Evolutionary conservation across 2,329 filamentous ascomycete species (phyloP).

Genomic region (Claviceps africana): DNA sequence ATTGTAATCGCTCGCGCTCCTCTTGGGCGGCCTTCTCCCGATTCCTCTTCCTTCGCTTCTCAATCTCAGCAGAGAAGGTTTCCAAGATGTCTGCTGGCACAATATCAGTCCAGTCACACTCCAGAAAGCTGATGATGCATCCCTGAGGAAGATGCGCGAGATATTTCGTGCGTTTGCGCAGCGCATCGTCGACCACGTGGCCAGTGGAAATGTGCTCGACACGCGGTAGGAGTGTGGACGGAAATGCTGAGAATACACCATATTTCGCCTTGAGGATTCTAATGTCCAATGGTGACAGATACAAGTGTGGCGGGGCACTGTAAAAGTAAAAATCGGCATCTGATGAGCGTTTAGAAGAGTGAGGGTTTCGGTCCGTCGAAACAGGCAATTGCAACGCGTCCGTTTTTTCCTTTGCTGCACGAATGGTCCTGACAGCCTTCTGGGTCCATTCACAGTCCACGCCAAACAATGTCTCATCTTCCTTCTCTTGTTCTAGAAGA

Average conservation of each 20-base stretch:
- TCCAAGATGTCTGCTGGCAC: constrained; percentile 63
- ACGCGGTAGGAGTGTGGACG: constrained; percentile 70
- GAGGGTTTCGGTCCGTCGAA: constrained; percentile 9
- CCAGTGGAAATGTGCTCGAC: constrained; percentile 83
- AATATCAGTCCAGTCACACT: constrained; percentile 91
- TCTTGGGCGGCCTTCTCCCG: constrained; percentile 73
- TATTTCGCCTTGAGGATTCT: constrained; percentile 84
- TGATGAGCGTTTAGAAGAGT: constrained; percentile 12
- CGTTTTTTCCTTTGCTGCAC: constrained; percentile 61
- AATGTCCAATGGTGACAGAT: constrained; percentile 81
- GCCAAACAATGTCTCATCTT: constrained; percentile 82
- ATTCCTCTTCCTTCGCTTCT: constrained; percentile 60
- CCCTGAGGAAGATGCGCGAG: constrained; percentile 74
- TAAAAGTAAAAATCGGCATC: constrained; percentile 68
- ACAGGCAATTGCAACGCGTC: constrained; percentile 25
- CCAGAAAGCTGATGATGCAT: constrained; percentile 81
- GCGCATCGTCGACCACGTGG: constrained; percentile 71
- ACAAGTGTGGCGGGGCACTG: constrained; percentile 73
- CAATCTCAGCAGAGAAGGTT: constrained; percentile 62
- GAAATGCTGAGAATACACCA: constrained; percentile 68
- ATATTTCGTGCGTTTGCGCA: constrained; percentile 76
- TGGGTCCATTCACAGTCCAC: constrained; percentile 89
- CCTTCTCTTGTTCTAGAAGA: constrained; percentile 61
- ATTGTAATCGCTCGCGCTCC: constrained; percentile 69
- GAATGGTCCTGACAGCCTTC: constrained; percentile 64